Evolutionary conservation across 139 green algal species (phyloP), one percentile per base, ranked within the genome.

Genomic region (Yamagishiella unicocca): DNA sequence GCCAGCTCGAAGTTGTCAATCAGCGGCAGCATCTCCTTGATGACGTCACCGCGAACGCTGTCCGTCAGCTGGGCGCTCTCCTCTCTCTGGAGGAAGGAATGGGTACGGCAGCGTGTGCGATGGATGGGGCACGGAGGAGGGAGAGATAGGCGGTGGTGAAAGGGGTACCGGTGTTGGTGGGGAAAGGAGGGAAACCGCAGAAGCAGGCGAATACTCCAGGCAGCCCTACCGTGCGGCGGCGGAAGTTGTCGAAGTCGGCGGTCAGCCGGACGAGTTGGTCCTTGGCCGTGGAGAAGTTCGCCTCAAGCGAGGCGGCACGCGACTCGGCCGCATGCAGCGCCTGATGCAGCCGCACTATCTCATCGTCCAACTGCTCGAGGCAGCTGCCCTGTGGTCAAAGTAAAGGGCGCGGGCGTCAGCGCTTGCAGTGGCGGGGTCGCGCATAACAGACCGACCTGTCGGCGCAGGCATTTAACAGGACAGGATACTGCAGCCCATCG

Each of bases 161-260:
- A n/a, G n/a, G n/a, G n/a, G n/a, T n/a, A n/a, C n/a, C n/a, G n/a
- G n/a, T n/a, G n/a, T n/a, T n/a, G n/a, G n/a, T n/a, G n/a, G n/a
- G n/a, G n/a, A n/a, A n/a, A n/a, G n/a, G n/a, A n/a, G n/a, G n/a
- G n/a, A n/a, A n/a, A n/a, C n/a, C n/a, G n/a, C n/a, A n/a, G n/a
- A n/a, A n/a, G n/a, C n/a, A n/a, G n/a, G n/a, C n/a, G n/a, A n/a
- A n/a, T n/a, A n/a, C n/a, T n/a, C n/a, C n/a, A n/a, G n/a, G n/a
- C n/a, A n/a, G n/a, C n/a, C n/a, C 70, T 70, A 93, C 90, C 64
- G 93, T 96, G 66, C 98, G 92, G 85, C 98, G 97, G 54, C 97
- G 92, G 95, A 98, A 99, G 93, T 99, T 99, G n/a, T 99, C 98
- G 92, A 99, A 99, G 88, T 99, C 98, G 19, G 98, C 98, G 53